Conservation (phyloP, 371 early-diverging fungal genomes). For the Mortierella sp. region DNA sequence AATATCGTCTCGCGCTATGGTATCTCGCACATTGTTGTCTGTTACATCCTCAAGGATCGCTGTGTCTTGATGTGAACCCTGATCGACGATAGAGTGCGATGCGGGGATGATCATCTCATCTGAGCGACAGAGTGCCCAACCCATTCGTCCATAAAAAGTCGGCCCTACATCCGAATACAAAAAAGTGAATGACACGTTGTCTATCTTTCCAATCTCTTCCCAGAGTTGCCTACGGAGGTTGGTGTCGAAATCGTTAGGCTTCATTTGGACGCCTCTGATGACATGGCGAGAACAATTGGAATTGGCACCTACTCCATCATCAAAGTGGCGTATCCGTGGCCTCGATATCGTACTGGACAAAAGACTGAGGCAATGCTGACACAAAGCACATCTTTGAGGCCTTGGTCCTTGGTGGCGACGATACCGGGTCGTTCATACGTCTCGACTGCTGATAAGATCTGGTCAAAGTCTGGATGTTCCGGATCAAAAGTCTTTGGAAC, state of each 20-base stretch:
- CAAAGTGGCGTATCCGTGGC: slow-evolving; percentile 52
- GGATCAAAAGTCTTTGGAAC: slow-evolving; percentile 46
- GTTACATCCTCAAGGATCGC: slow-evolving; percentile 12
- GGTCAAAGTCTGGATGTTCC: slow-evolving; percentile 19
- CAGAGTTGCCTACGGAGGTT: slow-evolving; percentile 35
- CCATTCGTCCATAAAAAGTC: slow-evolving; percentile 55
- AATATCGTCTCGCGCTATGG: slow-evolving; percentile 20
- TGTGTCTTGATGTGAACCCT: not conserved
- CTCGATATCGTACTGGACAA: slow-evolving; percentile 43
- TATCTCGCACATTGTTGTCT: slow-evolving; percentile 5
- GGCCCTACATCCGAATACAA: slow-evolving; percentile 58
- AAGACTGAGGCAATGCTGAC: slow-evolving; percentile 58
- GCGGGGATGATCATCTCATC: slow-evolving; percentile 37
- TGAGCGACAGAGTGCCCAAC: slow-evolving; percentile 49
- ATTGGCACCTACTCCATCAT: slow-evolving; percentile 41
- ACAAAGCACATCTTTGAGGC: slow-evolving; percentile 29
- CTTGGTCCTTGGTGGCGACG: slow-evolving; percentile 15
- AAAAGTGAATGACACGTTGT: slow-evolving; percentile 25
- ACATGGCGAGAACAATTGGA: not conserved
- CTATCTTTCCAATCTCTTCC: slow-evolving; percentile 28
- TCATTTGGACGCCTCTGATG: no score
- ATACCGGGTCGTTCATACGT: slow-evolving; percentile 51
- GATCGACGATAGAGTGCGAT: slow-evolving; percentile 2
- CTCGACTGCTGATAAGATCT: slow-evolving; percentile 43
- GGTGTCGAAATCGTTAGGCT: not conserved